Conservation (phyloP, 495 filamentous ascomycete genomes). For the Diplogelasinospora grovesii region DNA sequence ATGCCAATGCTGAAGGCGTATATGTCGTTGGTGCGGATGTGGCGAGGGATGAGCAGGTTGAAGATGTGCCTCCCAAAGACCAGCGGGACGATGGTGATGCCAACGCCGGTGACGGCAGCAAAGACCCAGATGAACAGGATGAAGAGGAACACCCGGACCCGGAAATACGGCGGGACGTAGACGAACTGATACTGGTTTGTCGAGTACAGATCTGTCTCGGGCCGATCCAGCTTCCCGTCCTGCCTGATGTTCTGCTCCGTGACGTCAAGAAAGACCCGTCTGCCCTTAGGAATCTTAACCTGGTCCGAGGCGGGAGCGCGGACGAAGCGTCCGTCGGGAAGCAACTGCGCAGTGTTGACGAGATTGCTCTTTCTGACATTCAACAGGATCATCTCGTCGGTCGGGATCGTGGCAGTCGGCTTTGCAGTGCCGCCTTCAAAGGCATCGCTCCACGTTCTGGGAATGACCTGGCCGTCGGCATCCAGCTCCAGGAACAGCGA, state of each 20-base stretch:
- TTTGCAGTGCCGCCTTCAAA: constrained; percentile 33
- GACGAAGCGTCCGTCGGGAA: constrained; percentile 75
- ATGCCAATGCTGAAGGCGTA: constrained; percentile 91
- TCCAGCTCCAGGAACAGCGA: constrained; percentile 33
- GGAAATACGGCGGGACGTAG: constrained; percentile 86
- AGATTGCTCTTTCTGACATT: constrained; percentile 27
- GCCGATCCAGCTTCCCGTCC: constrained; percentile 45
- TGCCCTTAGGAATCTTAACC: constrained; percentile 84
- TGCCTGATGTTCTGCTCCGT: constrained; percentile 59
- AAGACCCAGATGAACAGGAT: constrained; percentile 90
- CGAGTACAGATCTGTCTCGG: constrained; percentile 61
- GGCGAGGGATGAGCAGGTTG: constrained; percentile 54
- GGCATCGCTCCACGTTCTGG: constrained; percentile 35
- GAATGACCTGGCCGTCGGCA: constrained; percentile 21
- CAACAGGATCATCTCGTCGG: constrained; percentile 17
- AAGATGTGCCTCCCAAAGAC: constrained; percentile 76
- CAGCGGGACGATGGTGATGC: constrained; percentile 76
- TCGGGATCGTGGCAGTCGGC: constrained; percentile 16
- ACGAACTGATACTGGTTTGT: constrained; percentile 69
- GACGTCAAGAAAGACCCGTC: constrained; percentile 73
- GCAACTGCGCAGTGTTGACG: constrained; percentile 37
- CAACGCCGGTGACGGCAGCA: constrained; percentile 85
- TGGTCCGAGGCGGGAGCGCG: constrained; percentile 87
- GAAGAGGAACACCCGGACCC: constrained; percentile 71
- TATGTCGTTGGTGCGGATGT: constrained; percentile 80